Evolutionary conservation across 23 red algal species (phyloP).

Genomic region (Gracilaria domingensis): DNA sequence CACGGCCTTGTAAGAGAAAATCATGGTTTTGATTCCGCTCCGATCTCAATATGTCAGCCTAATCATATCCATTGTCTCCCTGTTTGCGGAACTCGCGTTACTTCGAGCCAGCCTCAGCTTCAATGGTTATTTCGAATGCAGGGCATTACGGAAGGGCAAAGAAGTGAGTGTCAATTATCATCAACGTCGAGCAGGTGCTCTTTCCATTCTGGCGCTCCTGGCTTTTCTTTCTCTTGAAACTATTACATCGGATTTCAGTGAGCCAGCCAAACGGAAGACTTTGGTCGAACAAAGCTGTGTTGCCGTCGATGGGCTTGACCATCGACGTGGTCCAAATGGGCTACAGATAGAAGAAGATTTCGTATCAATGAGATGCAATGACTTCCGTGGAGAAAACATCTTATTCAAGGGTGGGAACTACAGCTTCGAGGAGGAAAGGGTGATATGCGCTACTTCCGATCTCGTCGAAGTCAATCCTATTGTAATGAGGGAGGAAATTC

Average conservation of each 20-base stretch:
- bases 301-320: background rate
- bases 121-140: background rate
- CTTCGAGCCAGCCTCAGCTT: background rate
- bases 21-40: background rate
- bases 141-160: background rate
- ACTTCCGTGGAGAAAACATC: background rate
- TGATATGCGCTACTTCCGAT: background rate
- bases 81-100: background rate
- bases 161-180: background rate
- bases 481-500: background rate
- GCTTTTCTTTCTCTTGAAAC: background rate
- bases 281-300: background rate
- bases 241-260: slow-evolving; percentile 1
- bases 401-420: background rate
- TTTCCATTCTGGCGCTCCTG: background rate
- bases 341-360: background rate
- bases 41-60: slow-evolving; percentile 2
- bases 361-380: background rate
- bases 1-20: too few species aligned
- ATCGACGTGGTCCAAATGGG: background rate
- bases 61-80: background rate
- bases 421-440: background rate
- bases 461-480: background rate
- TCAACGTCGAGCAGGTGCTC: background rate
- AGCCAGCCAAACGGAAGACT: background rate